Base-by-base conservation (phyloP, 73 alveolate species). In the Loxodes magnus region DNA sequence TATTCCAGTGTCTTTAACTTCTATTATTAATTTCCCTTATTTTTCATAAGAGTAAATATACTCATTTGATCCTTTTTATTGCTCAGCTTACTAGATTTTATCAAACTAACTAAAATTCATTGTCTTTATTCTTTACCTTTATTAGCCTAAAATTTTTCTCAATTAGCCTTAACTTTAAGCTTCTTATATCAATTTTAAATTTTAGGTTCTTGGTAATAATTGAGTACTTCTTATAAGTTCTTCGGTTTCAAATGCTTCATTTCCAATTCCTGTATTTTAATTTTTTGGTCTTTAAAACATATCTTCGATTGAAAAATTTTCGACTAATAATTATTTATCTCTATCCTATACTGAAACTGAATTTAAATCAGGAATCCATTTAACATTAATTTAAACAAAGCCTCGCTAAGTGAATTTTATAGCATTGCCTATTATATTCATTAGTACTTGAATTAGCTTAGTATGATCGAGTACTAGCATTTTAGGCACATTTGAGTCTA, bases 351-450 rank as follows among this genome's bases (percentile, higher is more conserved):
- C 19, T 7, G 6, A 5, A 7, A 7, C 19, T 7, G 31, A 22
- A 14, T 22, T 38, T 25, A 10, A 3, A 49, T 51, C 25, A 38
- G 6, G 24, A 50, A 15, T 29, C 31, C 46, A 7, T 2, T 17
- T 25, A 2, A 30, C 70, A 9, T 60, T 14, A 4, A 68, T 37
- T 29, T 49, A 36, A 4, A 70, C 72, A 20, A 4, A 35, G 19
- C 85, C 85, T 7, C n/a, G 6, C 28, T 22, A 14, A 9, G 85
- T 64, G 60, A 38, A 71, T 39, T 71, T 71, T 5, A 71, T 52
- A 2, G 79, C 77, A 43, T 71, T 71, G 2, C 77, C 43, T 16
- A 71, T 35, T 4, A 71, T 27, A 56, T 71, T 71, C 14, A 71
- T 64, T 16, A 71, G 48, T 9, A 71, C 44, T 35, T 71, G 63